Percentiles rank a stretch among this genome's conserved stretches.
Evolutionary conservation across 1,284 basidiomycete genomes (phyloP).

Genomic region (Boletus smithii): DNA sequence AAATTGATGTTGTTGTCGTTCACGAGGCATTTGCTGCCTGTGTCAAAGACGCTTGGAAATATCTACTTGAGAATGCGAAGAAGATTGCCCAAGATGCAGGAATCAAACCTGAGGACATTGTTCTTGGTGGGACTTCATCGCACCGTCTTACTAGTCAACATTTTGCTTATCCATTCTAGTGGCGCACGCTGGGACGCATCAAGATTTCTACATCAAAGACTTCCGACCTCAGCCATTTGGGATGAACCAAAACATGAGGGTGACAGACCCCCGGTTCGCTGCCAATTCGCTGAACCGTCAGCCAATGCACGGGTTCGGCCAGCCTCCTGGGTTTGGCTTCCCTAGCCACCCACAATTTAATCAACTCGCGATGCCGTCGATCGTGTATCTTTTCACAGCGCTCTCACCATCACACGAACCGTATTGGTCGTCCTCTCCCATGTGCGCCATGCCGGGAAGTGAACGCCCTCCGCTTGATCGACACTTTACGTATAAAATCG

Average conservation of each 20-base stretch:
- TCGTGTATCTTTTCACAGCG: constrained; percentile 41
- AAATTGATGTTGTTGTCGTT: constrained; percentile 39
- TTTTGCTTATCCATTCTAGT: constrained; percentile 27
- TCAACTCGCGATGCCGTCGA: constrained; percentile 31
- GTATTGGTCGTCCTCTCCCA: constrained; percentile 38
- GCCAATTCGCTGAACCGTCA: constrained; percentile 15
- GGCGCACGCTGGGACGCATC: constrained; percentile 36
- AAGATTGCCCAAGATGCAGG: constrained; percentile 33
- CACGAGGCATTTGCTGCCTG: constrained; percentile 34
- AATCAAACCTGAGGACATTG: constrained; percentile 43
- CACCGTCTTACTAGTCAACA: not conserved
- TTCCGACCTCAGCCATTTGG: constrained; percentile 26
- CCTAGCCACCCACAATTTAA: constrained; percentile 11
- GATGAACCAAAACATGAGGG: constrained; percentile 8
- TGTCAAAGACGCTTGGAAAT: constrained; percentile 44
- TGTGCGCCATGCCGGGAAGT: constrained; percentile 20
- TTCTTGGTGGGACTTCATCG: constrained; percentile 37
- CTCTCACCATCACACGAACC: constrained; percentile 29
- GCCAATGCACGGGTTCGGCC: constrained; percentile 19
- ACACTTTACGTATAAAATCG: constrained; percentile 38
- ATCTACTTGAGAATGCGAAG: constrained; percentile 37
- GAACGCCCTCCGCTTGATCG: constrained; percentile 27
- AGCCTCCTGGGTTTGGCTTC: constrained; percentile 13
- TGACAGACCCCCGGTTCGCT: constrained; percentile 6
- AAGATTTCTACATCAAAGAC: constrained; percentile 38